Evolutionary conservation across 148 eudicot species (phyloP).

Genomic region (Camellia sinensis): DNA sequence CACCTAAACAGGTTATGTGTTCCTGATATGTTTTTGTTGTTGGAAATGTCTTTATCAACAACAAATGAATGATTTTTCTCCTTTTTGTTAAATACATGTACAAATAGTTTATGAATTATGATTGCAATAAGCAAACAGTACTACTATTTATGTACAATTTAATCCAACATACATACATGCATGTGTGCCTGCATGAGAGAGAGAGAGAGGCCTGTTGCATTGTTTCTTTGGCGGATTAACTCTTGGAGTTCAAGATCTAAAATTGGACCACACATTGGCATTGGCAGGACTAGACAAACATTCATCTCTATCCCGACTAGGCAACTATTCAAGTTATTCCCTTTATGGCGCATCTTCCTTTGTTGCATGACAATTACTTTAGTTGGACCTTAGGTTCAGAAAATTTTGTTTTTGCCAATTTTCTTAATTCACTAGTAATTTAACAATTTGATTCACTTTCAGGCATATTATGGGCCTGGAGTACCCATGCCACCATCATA

Average conservation of each 20-base stretch:
- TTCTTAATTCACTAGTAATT: slow-evolving; percentile 4
- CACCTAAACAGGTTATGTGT: slow-evolving; percentile 42
- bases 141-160: background rate
- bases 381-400: background rate
- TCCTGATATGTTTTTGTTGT: background rate
- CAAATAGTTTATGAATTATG: background rate
- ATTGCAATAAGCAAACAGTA: background rate
- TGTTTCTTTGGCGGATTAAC: background rate
- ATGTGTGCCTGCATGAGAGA: no score
- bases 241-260: slow-evolving; percentile 8
- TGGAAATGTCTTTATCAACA: background rate
- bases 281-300: slow-evolving; percentile 45
- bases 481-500: slow-evolving; percentile 44
- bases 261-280: slow-evolving; percentile 5
- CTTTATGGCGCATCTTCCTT: background rate
- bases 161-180: no score
- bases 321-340: slow-evolving; percentile 50
- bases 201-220: background rate
- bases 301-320: slow-evolving; percentile 58
- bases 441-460: slow-evolving; percentile 12
- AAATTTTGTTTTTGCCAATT: background rate
- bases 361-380: background rate
- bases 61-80: background rate
- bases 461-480: slow-evolving; percentile 58
- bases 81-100: background rate